phyloP scores from a whole-genome alignment of 495 filamentous ascomycete genomes.

The Penicilliopsis zonata region DNA sequence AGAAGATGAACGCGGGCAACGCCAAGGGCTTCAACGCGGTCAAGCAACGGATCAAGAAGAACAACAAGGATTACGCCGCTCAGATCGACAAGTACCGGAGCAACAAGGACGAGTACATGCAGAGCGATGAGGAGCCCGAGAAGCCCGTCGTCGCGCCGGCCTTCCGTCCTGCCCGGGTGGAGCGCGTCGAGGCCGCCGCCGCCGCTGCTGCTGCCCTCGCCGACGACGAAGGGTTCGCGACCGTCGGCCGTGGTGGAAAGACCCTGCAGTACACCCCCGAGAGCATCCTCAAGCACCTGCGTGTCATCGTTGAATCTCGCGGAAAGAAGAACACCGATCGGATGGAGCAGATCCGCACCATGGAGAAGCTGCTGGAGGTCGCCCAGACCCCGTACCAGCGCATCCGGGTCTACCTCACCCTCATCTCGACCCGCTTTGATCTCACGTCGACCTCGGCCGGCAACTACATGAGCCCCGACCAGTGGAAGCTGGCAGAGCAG shows the following conservation, averaged over 20 bases:
- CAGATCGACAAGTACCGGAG: slow-evolving; percentile 82
- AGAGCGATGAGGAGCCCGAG: slow-evolving; percentile 61
- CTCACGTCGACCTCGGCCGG: slow-evolving; percentile 65
- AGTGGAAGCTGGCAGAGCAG: slow-evolving; percentile 90
- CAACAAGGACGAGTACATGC: slow-evolving; percentile 78
- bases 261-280: slow-evolving; percentile 85
- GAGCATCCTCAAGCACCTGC: slow-evolving; percentile 94
- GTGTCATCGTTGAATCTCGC: slow-evolving; percentile 83
- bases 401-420: slow-evolving; percentile 81
- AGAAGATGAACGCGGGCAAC: slow-evolving; percentile 98
- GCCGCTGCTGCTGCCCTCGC: slow-evolving; percentile 32
- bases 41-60: slow-evolving; percentile 95
- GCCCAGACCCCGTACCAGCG: slow-evolving; percentile 82
- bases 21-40: slow-evolving; percentile 89
- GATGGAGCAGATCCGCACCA: slow-evolving; percentile 83
- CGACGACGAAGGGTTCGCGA: slow-evolving; percentile 75
- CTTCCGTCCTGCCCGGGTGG: slow-evolving; percentile 24
- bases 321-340: slow-evolving; percentile 99
- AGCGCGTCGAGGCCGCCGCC: slow-evolving; percentile 29
- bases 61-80: slow-evolving; percentile 84
- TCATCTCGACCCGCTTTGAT: slow-evolving; percentile 93
- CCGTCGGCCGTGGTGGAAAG: slow-evolving; percentile 77
- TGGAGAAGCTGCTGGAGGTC: slow-evolving; percentile 93
- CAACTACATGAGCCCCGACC: slow-evolving; percentile 84
- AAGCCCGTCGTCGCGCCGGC: slow-evolving; percentile 22